Evolutionary conservation across 2,329 filamentous ascomycete genomes (phyloP), one percentile per base, ranked within the genome.

Genomic region (Trichoderma brevicompactum): DNA sequence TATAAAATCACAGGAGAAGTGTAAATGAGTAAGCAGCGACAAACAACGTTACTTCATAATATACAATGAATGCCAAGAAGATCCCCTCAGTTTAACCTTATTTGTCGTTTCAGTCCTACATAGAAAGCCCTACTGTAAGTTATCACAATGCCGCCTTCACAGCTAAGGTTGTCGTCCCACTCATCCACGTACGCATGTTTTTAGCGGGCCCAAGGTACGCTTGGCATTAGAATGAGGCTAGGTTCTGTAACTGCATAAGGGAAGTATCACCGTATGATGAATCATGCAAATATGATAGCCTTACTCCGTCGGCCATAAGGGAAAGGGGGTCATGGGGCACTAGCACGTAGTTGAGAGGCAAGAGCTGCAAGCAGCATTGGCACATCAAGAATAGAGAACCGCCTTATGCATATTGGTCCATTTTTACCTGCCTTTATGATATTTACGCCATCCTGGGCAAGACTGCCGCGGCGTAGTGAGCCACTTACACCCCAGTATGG

Each of bases 1-100:
- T 76, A 77, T 40, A 58, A 23, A 17, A 23, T 70, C 17, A 15
- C 2, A 19, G 43, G 15, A 17, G 50, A 49, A n/a, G 43, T 13
- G 10, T 23, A 23, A 38, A 54, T 53, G 34, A 41, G n/a, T 13
- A 34, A 54, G 49, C 13, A 9, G 49, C 7, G 9, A 10, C 9
- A 46, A 34, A 23, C 36, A 34, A n/a, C 5, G 7, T 32, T 36
- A 17, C 2, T 19, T 0, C n/a, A 41, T 1, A 7, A 23, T 34
- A 44, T 7, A 9, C 5, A n/a, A 43, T 5, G 19, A 36, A 5
- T 53, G 15, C 38, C 38, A 52, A 43, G 54, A 43, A 6, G 49
- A 12, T 59, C n/a, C 17, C 10, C 7, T 36, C 41, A 13, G 38
- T 53, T 62, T 38, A 38, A 44, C 4, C 38, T 23, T 19, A 19